Conservation (phyloP, 1,284 basidiomycete genomes). For the Microbotryomycetes sp. region DNA sequence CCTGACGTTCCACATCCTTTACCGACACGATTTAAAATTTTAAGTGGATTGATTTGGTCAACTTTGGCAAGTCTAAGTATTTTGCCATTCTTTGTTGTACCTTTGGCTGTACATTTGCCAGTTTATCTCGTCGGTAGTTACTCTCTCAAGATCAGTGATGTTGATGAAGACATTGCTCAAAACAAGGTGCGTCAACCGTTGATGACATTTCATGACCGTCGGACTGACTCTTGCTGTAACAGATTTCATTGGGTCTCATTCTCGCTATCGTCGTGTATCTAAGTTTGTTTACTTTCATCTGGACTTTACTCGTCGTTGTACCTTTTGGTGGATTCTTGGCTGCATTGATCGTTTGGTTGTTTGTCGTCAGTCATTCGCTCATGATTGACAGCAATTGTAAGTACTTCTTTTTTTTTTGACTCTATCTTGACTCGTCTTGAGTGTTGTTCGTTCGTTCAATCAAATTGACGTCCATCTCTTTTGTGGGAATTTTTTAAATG, state of each 20-base stretch:
- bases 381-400: slow-evolving; percentile 60
- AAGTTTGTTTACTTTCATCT: slow-evolving; percentile 69
- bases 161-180: slow-evolving; percentile 74
- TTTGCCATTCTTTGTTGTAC: slow-evolving; percentile 79
- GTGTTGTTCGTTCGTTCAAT: background rate
- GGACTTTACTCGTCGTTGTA: slow-evolving; percentile 69
- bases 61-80: slow-evolving; percentile 61
- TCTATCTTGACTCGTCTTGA: background rate
- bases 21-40: slow-evolving; percentile 70
- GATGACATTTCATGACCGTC: background rate
- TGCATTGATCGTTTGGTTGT: slow-evolving; percentile 51
- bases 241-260: slow-evolving; percentile 74
- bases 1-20: slow-evolving; percentile 60
- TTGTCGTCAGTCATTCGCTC: slow-evolving; percentile 72
- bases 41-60: slow-evolving; percentile 70
- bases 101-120: slow-evolving; percentile 72
- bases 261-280: slow-evolving; percentile 71
- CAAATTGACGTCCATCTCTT: background rate
- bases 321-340: slow-evolving; percentile 48
- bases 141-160: slow-evolving; percentile 50
- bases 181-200: slow-evolving; percentile 56
- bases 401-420: too few relatives aligned
- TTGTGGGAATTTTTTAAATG: slow-evolving; percentile 7
- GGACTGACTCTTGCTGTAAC: too few relatives aligned
- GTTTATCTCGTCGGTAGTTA: slow-evolving; percentile 64